Evolutionary conservation across 2,329 filamentous ascomycete species (phyloP), one percentile per base, ranked within the genome.

Genomic region (Pseudogymnoascus sp.): DNA sequence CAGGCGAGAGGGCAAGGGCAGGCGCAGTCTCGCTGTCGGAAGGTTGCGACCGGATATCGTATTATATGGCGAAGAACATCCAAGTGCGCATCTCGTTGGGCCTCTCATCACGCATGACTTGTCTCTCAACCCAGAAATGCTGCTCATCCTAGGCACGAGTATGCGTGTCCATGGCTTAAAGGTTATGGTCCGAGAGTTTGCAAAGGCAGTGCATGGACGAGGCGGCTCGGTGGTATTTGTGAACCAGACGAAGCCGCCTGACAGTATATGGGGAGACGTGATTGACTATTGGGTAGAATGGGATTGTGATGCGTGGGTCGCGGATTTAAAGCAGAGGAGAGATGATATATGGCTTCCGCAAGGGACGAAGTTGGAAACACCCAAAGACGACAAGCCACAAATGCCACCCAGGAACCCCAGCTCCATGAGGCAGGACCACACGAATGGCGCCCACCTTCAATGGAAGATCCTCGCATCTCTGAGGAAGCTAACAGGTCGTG

Each of bases 221-320:
- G 85, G 84, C 24, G 87, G 87, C 63, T 87, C 83, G 62, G 87
- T 91, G 0, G 79, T 90, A 4, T 90, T 90, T 74, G 84, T 90
- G 66, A 91, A 91, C 73, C 82, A 86, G 21, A 89, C 87, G 1
- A 88, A 88, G 69, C 87, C 87, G 0, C 80, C 87, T 0, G 86
- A 89, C 70, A 90, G 87, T 70, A 82, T 81, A 0, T 91, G 88
- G 88, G 84, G 86, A 0, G 87, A 89, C 62, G 76, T 89, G 0
- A 87, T 91, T 62, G 88, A 91, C 73, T 89, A 86, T 66, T 90
- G 87, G 83, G 81, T 91, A 0, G 81, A 88, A 66, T 89, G 86
- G 86, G 87, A 90, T 69, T 90, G 87, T 65, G 88, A 91, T 68
- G 83, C 83, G 3, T 91, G 87, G 87, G 86, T 90, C 0, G 74